Evolutionary conservation across 2,329 filamentous ascomycete genomes (phyloP).

Genomic region (Penicillium sp.): DNA sequence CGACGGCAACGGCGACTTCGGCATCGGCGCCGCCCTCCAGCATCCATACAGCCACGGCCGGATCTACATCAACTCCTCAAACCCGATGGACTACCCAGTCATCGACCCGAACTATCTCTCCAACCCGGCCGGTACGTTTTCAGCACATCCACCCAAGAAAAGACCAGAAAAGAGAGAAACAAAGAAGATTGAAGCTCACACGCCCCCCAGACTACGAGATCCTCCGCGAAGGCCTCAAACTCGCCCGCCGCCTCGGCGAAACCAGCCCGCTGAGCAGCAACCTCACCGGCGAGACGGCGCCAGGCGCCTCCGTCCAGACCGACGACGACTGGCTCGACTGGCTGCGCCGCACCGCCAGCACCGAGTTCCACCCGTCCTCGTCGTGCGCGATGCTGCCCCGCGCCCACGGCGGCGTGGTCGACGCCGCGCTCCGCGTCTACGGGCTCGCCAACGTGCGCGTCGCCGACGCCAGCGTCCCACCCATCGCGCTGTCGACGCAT

Average conservation of each 20-base stretch:
- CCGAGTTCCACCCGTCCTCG: slow-evolving; percentile 28
- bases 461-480: slow-evolving; percentile 30
- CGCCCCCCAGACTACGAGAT: slow-evolving; percentile 22
- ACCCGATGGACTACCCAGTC: slow-evolving; percentile 29
- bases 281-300: slow-evolving; percentile 23
- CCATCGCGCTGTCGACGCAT: slow-evolving; percentile 33
- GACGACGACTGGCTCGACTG: slow-evolving; percentile 27
- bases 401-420: slow-evolving; percentile 28
- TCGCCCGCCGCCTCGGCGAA: slow-evolving; percentile 25
- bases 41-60: slow-evolving; percentile 32
- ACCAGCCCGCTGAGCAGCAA: slow-evolving; percentile 21
- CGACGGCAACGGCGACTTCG: slow-evolving; percentile 26
- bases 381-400: slow-evolving; percentile 31
- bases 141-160: not conserved
- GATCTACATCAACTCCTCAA: slow-evolving; percentile 31
- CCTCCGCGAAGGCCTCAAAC: slow-evolving; percentile 27
- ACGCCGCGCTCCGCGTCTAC: slow-evolving; percentile 29
- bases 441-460: slow-evolving; percentile 33
- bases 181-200: too few species aligned
- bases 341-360: slow-evolving; percentile 17
- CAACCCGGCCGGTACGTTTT: slow-evolving; percentile 26
- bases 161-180: not conserved
- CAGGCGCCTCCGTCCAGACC: slow-evolving; percentile 20
- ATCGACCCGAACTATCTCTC: slow-evolving; percentile 30
- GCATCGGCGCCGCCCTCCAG: slow-evolving; percentile 29